Conservation (phyloP, 176 grass and related monocot genomes). For the Thalia dealbata region DNA sequence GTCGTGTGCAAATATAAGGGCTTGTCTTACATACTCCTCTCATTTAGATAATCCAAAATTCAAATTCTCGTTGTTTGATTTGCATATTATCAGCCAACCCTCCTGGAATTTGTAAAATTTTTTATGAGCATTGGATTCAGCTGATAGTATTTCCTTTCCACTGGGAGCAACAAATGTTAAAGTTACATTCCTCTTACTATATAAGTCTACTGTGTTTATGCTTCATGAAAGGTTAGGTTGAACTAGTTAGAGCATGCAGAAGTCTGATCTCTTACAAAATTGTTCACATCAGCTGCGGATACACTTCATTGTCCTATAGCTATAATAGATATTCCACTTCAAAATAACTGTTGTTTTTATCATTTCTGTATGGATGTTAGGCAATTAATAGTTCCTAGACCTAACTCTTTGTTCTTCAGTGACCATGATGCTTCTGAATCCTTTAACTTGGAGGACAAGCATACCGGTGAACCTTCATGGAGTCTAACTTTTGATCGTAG, state of each 20-base stretch:
- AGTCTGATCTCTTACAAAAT: background rate
- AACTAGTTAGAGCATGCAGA: too few species aligned
- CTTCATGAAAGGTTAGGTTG: background rate
- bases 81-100: too few species aligned
- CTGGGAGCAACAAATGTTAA: too few species aligned
- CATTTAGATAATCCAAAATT: too few species aligned
- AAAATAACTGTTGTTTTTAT: background rate
- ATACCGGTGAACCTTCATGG: slow-evolving; percentile 39
- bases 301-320: background rate
- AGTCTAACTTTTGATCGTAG: slow-evolving; percentile 75
- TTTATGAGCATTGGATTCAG: too few species aligned
- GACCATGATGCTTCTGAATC: slow-evolving; percentile 54
- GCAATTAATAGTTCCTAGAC: background rate
- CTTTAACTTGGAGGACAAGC: slow-evolving; percentile 47
- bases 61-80: too few species aligned
- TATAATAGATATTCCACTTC: background rate
- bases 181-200: background rate
- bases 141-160: too few species aligned
- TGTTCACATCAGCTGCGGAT: background rate
- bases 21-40: too few species aligned
- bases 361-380: background rate
- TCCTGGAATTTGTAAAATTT: too few species aligned
- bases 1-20: too few species aligned
- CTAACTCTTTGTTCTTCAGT: slow-evolving; percentile 41
- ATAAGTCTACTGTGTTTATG: background rate